These are phyloP conservation scores for Cercospora sp. DNA, from an alignment of 2,329 filamentous ascomycete genomes.

Conservation along the genomic window DNA sequence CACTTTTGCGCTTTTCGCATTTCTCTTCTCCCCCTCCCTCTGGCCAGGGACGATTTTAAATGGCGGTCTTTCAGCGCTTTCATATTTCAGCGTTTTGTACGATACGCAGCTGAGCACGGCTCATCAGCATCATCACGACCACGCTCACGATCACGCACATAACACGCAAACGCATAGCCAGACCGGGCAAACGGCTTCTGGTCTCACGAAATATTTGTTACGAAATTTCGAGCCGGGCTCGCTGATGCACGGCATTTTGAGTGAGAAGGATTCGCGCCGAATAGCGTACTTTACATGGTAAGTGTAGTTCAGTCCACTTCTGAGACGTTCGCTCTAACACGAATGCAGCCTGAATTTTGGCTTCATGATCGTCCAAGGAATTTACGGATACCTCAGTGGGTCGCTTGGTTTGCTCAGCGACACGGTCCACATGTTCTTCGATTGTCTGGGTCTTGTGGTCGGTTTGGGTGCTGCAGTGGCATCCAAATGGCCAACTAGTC, in stretches of 20 bases:
- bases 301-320: constrained; percentile 35
- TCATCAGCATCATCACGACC: constrained; percentile 36
- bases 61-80: constrained; percentile 38
- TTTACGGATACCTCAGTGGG: constrained; percentile 90
- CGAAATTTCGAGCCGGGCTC: constrained; percentile 69
- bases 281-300: constrained; percentile 98
- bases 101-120: constrained; percentile 39
- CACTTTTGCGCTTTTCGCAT: constrained; percentile 36
- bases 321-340: constrained; percentile 17
- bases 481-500: constrained; percentile 92
- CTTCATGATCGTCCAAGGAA: constrained; percentile 93
- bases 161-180: constrained; percentile 38
- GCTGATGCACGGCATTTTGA: constrained; percentile 78
- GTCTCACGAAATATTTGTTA: constrained; percentile 72
- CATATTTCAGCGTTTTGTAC: constrained; percentile 43
- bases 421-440: constrained; percentile 99
- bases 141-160: constrained; percentile 36
- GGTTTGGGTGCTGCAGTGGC: constrained; percentile 89
- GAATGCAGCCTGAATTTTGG: constrained; percentile 75
- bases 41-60: constrained; percentile 41
- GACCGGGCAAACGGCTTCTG: constrained; percentile 57
- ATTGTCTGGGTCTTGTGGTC: constrained; percentile 88
- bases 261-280: constrained; percentile 86
- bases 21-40: constrained; percentile 39
- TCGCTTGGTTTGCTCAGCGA: constrained; percentile 94